A percentile compares a stretch with the other conserved stretches of the same genome.
phyloP scores from a whole-genome alignment of 371 early-diverging fungal genomes.

The Batkoa obscura region DNA sequence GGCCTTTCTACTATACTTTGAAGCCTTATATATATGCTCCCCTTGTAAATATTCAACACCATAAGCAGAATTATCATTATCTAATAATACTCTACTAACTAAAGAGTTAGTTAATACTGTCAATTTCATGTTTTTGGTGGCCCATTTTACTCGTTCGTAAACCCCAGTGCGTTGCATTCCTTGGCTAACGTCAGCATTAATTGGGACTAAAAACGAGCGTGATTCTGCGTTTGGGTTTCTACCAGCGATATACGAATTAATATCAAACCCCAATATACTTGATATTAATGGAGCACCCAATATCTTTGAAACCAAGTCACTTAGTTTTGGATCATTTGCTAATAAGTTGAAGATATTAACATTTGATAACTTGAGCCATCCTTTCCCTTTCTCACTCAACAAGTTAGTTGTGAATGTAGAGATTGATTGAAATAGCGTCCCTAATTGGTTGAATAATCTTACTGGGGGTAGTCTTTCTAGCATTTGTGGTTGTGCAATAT shows the following conservation, averaged over 20 bases:
- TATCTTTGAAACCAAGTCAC: not conserved
- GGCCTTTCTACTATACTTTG: too few species aligned
- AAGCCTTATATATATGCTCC: not conserved
- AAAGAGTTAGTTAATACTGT: not conserved
- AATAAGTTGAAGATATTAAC: constrained; percentile 1
- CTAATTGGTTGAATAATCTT: not conserved
- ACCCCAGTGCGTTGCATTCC: not conserved
- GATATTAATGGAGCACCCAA: not conserved
- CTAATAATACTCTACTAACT: not conserved
- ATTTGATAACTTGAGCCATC: not conserved
- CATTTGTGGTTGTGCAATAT: not conserved
- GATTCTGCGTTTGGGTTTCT: not conserved
- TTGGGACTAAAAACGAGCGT: not conserved
- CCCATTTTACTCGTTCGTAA: not conserved
- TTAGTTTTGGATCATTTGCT: not conserved
- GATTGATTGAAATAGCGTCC: not conserved
- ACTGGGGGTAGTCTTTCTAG: not conserved
- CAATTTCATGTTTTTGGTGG: not conserved
- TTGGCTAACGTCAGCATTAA: not conserved
- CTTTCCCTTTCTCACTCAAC: not conserved
- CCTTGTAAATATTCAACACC: constrained; percentile 2
- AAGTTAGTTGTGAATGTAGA: not conserved
- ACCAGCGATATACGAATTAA: not conserved
- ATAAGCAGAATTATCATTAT: not conserved
- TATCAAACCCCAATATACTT: not conserved